Percentiles rank a stretch among this genome's conserved stretches.
Conservation (phyloP, 768 basidiomycete genomes). For the Rhizopogon vesiculosus region DNA sequence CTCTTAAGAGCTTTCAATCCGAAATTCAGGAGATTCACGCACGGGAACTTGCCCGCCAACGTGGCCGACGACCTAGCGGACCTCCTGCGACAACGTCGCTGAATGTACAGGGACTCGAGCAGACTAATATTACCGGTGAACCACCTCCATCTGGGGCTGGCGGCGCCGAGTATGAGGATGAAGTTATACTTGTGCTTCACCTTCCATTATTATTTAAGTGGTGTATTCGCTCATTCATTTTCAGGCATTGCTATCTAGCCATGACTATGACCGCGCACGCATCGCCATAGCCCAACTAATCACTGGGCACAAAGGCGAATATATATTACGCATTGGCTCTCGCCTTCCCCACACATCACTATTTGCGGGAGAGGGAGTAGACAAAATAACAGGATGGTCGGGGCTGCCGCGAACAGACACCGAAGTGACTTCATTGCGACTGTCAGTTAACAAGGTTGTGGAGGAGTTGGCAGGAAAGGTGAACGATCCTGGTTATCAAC, state of each 20-base stretch:
- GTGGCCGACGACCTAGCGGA: slow-evolving; percentile 22
- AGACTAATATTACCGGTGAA: neutral
- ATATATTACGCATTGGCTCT: slow-evolving; percentile 67
- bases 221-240: slow-evolving; percentile 1
- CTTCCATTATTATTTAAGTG: neutral
- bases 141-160: slow-evolving; percentile 30
- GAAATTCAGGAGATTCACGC: slow-evolving; percentile 76
- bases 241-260: slow-evolving; percentile 39
- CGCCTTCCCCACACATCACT: slow-evolving; percentile 56
- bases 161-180: slow-evolving; percentile 8
- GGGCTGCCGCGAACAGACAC: slow-evolving; percentile 46
- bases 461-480: slow-evolving; percentile 85
- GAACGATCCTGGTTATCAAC: slow-evolving; percentile 1
- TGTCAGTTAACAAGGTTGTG: slow-evolving; percentile 41
- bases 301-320: slow-evolving; percentile 68
- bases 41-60: slow-evolving; percentile 63
- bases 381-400: slow-evolving; percentile 46
- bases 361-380: slow-evolving; percentile 46
- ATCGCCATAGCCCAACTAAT: slow-evolving; percentile 63
- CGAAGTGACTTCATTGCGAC: slow-evolving; percentile 45
- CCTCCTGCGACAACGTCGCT: neutral
- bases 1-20: slow-evolving; percentile 43
- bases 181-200: neutral
- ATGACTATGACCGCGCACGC: slow-evolving; percentile 51
- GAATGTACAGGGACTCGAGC: slow-evolving; percentile 7